Conservation (phyloP, 139 green algal genomes). For the Astrephomene gubernaculifera region DNA sequence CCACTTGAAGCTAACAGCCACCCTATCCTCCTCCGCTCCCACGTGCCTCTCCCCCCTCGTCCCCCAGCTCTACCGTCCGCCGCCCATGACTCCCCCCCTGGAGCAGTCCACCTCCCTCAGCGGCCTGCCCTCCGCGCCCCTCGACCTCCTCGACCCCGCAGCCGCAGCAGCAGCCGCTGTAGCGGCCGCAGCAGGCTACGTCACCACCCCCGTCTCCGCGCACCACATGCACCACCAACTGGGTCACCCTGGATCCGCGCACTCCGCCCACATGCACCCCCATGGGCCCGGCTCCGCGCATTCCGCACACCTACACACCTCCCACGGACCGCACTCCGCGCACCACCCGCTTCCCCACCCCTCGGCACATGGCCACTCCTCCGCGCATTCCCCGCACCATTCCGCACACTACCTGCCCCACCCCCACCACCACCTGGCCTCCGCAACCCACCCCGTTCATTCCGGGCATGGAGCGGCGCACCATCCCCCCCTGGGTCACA, state of each 20-base stretch:
- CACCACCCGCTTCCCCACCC: constrained; percentile 6
- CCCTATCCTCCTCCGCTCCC: not conserved
- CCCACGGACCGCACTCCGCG: not conserved
- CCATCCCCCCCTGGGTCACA: not conserved
- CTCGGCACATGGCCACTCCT: not conserved
- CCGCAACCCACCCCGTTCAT: constrained; percentile 5
- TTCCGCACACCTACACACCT: not conserved
- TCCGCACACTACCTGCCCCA: not conserved
- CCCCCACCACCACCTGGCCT: constrained; percentile 3
- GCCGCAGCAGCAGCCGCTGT: constrained; percentile 16
- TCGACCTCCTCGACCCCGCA: constrained; percentile 12
- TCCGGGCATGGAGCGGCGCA: not conserved
- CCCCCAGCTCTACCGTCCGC: constrained; percentile 29
- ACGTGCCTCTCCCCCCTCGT: not conserved
- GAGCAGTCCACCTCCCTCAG: not conserved
- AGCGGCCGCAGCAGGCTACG: not conserved
- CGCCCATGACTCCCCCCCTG: not conserved
- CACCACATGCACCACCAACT: too few species aligned
- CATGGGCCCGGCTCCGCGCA: not conserved
- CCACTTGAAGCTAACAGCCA: too few species aligned
- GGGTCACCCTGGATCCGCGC: not conserved
- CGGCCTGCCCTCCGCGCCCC: not conserved
- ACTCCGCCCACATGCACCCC: constrained; percentile 1
- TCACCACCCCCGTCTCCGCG: not conserved
- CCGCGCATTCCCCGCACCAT: not conserved